Evolutionary conservation across 441 rosid genomes (phyloP).

Genomic region (Erysimum pusillum): DNA sequence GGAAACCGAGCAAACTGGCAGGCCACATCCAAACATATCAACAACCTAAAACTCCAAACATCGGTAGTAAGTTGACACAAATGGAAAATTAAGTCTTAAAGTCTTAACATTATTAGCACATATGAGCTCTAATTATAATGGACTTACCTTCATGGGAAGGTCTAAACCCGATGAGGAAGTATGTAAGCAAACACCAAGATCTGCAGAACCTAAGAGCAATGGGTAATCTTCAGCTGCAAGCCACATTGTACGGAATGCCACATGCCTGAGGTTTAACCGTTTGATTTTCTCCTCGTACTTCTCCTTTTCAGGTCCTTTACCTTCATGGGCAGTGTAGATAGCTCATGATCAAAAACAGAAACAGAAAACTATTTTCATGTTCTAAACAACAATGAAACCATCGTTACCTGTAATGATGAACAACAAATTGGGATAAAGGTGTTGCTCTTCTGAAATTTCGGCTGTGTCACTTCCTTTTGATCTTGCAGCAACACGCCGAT

Average conservation of each 20-base stretch:
- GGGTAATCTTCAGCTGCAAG: constrained; percentile 96
- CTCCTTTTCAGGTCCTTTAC: constrained; percentile 95
- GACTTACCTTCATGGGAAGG: constrained; percentile 94
- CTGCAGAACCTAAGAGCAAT: constrained; percentile 94
- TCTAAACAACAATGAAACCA: not conserved
- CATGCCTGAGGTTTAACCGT: constrained; percentile 80
- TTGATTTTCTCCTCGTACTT: constrained; percentile 88
- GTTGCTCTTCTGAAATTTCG: constrained; percentile 58
- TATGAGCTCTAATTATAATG: constrained; percentile 21
- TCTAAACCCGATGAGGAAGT: constrained; percentile 98
- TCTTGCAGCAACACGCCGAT: constrained; percentile 90
- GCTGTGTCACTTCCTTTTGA: constrained; percentile 71
- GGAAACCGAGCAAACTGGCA: constrained; percentile 97
- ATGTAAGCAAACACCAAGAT: constrained; percentile 96
- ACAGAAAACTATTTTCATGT: not conserved
- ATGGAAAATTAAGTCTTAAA: not conserved
- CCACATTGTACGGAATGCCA: constrained; percentile 98
- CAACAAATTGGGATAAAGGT: constrained; percentile 74
- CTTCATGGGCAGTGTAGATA: constrained; percentile 51
- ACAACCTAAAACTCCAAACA: constrained; percentile 68
- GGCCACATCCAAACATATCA: constrained; percentile 98
- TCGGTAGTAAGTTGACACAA: not conserved
- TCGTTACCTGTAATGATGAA: constrained; percentile 88
- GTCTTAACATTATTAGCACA: not conserved
- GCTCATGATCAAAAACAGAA: constrained; percentile 17